Conservation (phyloP, 75 land plant genomes). For the Picea glauca region DNA sequence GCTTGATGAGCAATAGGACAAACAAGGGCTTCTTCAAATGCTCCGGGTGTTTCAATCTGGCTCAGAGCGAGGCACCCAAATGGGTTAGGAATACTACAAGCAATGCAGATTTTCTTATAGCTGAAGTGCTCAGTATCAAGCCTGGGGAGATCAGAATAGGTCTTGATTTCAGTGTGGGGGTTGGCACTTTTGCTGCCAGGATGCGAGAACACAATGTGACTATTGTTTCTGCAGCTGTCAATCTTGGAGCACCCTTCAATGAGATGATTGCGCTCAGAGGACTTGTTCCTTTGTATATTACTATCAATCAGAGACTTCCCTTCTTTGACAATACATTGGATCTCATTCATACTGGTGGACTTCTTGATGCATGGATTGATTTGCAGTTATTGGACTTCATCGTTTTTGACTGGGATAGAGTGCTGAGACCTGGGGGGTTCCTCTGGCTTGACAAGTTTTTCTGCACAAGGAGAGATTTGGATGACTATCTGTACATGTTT, state of each 20-base stretch:
- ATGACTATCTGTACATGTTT: conserved; percentile 90
- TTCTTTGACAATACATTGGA: conserved; percentile 94
- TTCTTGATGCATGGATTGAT: conserved; percentile 91
- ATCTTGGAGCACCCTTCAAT: conserved; percentile 86
- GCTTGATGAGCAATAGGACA: conserved; percentile 52
- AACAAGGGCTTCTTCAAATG: conserved; percentile 67
- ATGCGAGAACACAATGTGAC: conserved; percentile 85
- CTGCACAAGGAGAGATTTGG: conserved; percentile 65
- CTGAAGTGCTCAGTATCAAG: conserved; percentile 61
- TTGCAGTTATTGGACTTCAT: conserved; percentile 71
- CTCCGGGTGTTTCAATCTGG: conserved; percentile 73
- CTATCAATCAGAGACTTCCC: conserved; percentile 73
- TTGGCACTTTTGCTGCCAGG: conserved; percentile 86
- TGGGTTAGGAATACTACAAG: conserved; percentile 41
- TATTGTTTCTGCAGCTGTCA: conserved; percentile 65
- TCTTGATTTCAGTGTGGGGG: conserved; percentile 66
- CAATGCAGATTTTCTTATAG: conserved; percentile 53
- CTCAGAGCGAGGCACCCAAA: conserved; percentile 48
- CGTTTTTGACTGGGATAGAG: conserved; percentile 86
- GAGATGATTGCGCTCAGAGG: conserved; percentile 89
- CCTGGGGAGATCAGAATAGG: conserved; percentile 87
- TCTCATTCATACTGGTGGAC: conserved; percentile 67
- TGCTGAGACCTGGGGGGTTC: conserved; percentile 83
- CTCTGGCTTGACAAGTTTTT: conserved; percentile 89
- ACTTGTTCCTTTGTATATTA: conserved; percentile 58